Evolutionary conservation across 148 eudicot species (phyloP), one percentile per base, ranked within the genome.

Genomic region (Beta vulgaris): DNA sequence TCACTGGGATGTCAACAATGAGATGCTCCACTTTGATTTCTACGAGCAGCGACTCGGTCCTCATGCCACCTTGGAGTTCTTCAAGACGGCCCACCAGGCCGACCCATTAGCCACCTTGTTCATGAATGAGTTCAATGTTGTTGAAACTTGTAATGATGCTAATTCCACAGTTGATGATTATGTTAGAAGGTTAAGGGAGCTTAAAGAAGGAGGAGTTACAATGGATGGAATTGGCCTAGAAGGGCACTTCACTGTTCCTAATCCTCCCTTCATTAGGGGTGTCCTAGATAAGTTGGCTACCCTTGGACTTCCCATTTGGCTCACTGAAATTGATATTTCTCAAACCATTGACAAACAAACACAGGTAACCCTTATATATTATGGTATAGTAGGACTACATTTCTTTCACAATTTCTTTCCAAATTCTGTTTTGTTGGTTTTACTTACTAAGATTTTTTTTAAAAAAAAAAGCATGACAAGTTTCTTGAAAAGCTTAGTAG

Each of bases 1-100:
- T 2, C 98, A 96, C 69, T 96, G 98, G 98, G 98, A 96, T 59
- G 91, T 96, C 65, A 89, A 82, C 83, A 92, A 96, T 36, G 98
- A 96, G 80, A 86, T 91, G 85, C 90, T 96, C 19, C 98, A 92
- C 48, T 92, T 75, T 13, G 79, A 85, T 73, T 92, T 92, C 82
- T 92, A 89, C 23, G 94, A 91, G 79, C 55, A 84, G 28, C 79
- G 89, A 26, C 86, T 96, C 7, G 98, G 98, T 3, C 85, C 87
- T 3, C 85, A 91, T 55, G 91, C 96, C 34, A 90, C 91, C 0
- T 44, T 85, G 18, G 49, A 73, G 5, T 88, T 92, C 79, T 92
- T 88, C 75, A 69, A 84, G 78, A 75, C 79, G 0, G 93, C 90
- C 12, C 90, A 92, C 25, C 60, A 74, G 73, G 84, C 83, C 13